These are phyloP conservation scores for Cyberlindnera maclurae DNA, from an alignment of 805 yeast genomes.

Conservation along the genomic window DNA sequence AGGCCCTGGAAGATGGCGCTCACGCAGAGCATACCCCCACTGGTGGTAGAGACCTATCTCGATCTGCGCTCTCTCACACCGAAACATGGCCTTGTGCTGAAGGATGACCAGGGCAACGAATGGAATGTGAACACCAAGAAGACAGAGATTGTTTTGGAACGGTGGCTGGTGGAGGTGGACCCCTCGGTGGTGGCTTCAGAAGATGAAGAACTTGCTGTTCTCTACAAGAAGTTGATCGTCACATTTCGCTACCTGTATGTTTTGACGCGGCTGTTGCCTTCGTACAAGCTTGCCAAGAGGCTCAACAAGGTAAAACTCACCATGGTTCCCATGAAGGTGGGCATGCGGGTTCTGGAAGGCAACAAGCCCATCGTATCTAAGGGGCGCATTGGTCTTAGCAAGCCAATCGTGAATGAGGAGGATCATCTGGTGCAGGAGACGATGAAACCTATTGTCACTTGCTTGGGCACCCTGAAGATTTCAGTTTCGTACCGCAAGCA, in stretches of 20 bases:
- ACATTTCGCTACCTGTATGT: conserved; percentile 71
- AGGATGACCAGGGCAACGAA: conserved; percentile 44
- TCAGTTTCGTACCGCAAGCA: conserved; percentile 77
- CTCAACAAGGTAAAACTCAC: conserved; percentile 32
- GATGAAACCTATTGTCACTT: conserved; percentile 67
- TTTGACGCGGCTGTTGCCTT: conserved; percentile 60
- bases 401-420: conserved; percentile 40
- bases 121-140: conserved; percentile 60
- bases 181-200: conserved; percentile 24
- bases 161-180: conserved; percentile 88
- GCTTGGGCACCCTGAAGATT: conserved; percentile 63
- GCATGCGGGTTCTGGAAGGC: conserved; percentile 67
- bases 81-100: conserved; percentile 51
- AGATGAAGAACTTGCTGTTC: conserved; percentile 51
- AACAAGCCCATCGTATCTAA: conserved; percentile 69
- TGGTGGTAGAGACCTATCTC: conserved; percentile 77
- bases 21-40: conserved; percentile 51
- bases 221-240: conserved; percentile 69
- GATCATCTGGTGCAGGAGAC: conserved; percentile 55
- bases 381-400: conserved; percentile 81
- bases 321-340: conserved; percentile 38
- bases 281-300: conserved; percentile 48
- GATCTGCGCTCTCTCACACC: conserved; percentile 54
- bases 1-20: conserved; percentile 65
- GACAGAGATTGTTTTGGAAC: conserved; percentile 82